Evolutionary conservation across 768 basidiomycete genomes (phyloP), one percentile per base, ranked within the genome.

Genomic region (Xerocomellus intermedius): DNA sequence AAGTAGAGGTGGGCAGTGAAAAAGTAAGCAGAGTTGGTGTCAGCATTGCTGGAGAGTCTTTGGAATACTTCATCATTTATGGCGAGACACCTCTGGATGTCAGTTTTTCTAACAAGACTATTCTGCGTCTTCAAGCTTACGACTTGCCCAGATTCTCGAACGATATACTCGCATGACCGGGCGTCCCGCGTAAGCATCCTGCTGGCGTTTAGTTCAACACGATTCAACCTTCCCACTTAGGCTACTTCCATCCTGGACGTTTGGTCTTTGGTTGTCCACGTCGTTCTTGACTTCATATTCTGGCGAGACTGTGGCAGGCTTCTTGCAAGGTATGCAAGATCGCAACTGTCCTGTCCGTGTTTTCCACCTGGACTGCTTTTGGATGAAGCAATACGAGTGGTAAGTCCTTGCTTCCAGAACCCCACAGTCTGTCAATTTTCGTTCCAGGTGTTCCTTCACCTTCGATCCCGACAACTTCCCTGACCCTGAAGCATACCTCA

Each of bases 381-480:
- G 84, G 83, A 85, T 84, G 83, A 84, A 83, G 61, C 81, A 82
- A 67, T 84, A 85, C 62, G 82, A 85, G 69, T 86, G 84, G 84
- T 80, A 50, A 45, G 71, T 60, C 61, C 63, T 44, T 36, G 5
- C 35, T 42, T 47, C 19, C 12, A 5, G 32, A 21, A n/a, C 7
- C 17, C n/a, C 22, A 12, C 32, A 26, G 5, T 50, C 13, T n/a
- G 30, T 58, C 17, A 38, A 56, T 43, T 66, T 66, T 66, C 59
- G 63, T 67, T 56, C 41, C 44, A 84, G 83, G 82, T 85, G 84
- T 59, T 85, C 83, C 13, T 91, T 89, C 72, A 85, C 85, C 1
- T 89, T 88, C 64, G 87, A 89, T 62, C 83, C 86, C 2, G 84
- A 86, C 30, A 81, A 82, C 62, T 91, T 91, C 76, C 86, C 87